A percentile compares a stretch with the other conserved stretches of the same genome.
phyloP scores from a whole-genome alignment of 1,139 yeast species.

The Blastobotrys proliferans region DNA sequence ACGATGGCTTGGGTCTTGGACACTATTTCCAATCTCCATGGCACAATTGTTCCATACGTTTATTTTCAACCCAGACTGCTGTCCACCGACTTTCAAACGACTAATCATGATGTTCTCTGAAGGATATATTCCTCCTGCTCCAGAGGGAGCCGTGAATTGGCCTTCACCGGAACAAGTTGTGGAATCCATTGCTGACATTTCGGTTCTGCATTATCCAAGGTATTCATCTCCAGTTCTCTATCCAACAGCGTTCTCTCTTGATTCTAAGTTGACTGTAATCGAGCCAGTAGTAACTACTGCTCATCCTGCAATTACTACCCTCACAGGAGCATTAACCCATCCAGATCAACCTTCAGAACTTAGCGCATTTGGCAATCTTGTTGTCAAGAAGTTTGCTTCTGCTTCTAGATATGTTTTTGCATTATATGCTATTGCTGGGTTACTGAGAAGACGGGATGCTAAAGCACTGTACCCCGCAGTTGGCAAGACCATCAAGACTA shows the following conservation, averaged over 20 bases:
- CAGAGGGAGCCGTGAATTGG: conserved; percentile 31
- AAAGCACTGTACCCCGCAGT: conserved; percentile 21
- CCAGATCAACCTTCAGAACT: conserved; percentile 33
- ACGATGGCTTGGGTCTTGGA: conserved; percentile 38
- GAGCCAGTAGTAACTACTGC: conserved; percentile 35
- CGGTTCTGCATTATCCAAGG: conserved; percentile 33
- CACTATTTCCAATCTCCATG: conserved; percentile 39
- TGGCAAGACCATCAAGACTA: conserved; percentile 31
- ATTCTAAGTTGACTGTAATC: conserved; percentile 27
- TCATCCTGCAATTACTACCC: conserved; percentile 36
- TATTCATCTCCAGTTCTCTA: conserved; percentile 37
- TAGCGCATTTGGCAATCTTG: conserved; percentile 28
- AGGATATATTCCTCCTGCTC: conserved; percentile 32
- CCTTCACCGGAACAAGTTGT: conserved; percentile 34
- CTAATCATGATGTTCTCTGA: conserved; percentile 31
- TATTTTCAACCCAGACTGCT: conserved; percentile 35
- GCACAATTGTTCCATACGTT: conserved; percentile 39
- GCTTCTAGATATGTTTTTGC: conserved; percentile 33
- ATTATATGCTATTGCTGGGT: conserved; percentile 28
- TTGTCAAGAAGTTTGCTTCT: conserved; percentile 27
- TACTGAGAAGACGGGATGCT: conserved; percentile 16
- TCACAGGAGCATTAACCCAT: conserved; percentile 38
- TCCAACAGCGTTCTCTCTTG: conserved; percentile 25
- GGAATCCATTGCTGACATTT: conserved; percentile 32
- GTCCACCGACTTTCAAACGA: conserved; percentile 32